phyloP scores from a whole-genome alignment of 805 yeast genomes.

The Candida hungchunana region DNA sequence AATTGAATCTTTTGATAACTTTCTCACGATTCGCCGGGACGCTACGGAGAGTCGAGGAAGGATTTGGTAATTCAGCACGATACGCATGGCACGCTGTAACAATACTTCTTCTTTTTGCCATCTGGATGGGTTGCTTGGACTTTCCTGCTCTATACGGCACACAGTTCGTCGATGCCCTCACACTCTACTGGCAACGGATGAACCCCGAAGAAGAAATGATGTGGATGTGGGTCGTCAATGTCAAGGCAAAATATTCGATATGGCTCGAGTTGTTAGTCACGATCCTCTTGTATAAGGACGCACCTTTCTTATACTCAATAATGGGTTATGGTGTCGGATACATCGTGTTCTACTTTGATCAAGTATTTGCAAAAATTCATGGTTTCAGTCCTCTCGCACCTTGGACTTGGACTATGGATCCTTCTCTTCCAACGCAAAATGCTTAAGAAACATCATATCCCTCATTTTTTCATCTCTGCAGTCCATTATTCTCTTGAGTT shows the following conservation, averaged over 20 bases:
- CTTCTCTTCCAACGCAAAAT: slow-evolving; percentile 4
- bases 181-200: slow-evolving; percentile 19
- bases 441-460: slow-evolving; percentile 2
- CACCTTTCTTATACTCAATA: slow-evolving; percentile 1
- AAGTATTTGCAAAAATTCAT: slow-evolving; percentile 17
- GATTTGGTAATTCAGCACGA: slow-evolving; percentile 7
- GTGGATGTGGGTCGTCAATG: slow-evolving; percentile 12
- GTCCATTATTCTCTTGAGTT: slow-evolving; percentile 10
- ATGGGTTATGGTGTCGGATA: slow-evolving; percentile 19
- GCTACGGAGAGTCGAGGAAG: slow-evolving; percentile 16
- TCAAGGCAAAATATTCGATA: slow-evolving; percentile 18
- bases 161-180: slow-evolving; percentile 11
- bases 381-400: slow-evolving; percentile 23
- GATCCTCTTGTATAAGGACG: slow-evolving; percentile 2
- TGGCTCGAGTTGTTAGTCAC: slow-evolving; percentile 2
- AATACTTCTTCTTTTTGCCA: slow-evolving; percentile 9
- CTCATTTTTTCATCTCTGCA: slow-evolving; percentile 3
- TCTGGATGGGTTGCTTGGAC: slow-evolving; percentile 8
- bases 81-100: slow-evolving; percentile 20
- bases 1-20: slow-evolving; percentile 8
- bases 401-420: slow-evolving; percentile 11
- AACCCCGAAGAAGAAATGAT: slow-evolving; percentile 15
- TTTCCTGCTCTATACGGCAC: slow-evolving; percentile 7
- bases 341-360: slow-evolving; percentile 19
- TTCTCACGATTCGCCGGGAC: slow-evolving; percentile 10